Conservation (phyloP, 495 filamentous ascomycete species). For the Neurospora africana region DNA sequence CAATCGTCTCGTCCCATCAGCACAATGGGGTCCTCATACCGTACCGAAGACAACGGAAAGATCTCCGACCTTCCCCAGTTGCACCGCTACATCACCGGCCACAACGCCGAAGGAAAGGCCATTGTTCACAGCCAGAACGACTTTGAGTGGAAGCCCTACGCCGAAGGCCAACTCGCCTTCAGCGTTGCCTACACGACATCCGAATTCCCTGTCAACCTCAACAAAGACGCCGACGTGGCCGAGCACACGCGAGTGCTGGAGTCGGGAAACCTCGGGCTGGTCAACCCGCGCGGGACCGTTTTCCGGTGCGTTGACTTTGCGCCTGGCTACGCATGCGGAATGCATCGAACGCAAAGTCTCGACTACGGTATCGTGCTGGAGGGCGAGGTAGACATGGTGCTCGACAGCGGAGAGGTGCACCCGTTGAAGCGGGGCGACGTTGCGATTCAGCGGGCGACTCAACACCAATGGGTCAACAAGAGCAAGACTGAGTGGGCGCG, state of each 20-base stretch:
- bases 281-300: conserved; percentile 42
- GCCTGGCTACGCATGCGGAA: conserved; percentile 41
- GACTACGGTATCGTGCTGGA: conserved; percentile 75
- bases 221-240: conserved; percentile 40
- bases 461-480: conserved; percentile 57
- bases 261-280: conserved; percentile 33
- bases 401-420: conserved; percentile 49
- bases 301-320: conserved; percentile 52
- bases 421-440: conserved; percentile 52
- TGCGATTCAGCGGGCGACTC: conserved; percentile 54
- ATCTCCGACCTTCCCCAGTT: conserved; percentile 27
- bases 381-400: conserved; percentile 51
- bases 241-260: conserved; percentile 23
- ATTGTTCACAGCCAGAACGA: conserved; percentile 23
- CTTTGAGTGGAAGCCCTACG: conserved; percentile 21
- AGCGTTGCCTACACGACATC: conserved; percentile 38
- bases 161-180: conserved; percentile 24
- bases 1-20: neutral
- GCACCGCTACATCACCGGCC: conserved; percentile 30
- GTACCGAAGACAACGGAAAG: conserved; percentile 3
- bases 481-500: conserved; percentile 44
- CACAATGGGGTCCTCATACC: neutral
- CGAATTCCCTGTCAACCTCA: conserved; percentile 43
- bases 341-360: conserved; percentile 64
- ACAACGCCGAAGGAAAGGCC: conserved; percentile 28